These are phyloP conservation scores for Blastobotrys apis DNA, from an alignment of 1,139 yeast genomes.

Conservation along the genomic window DNA sequence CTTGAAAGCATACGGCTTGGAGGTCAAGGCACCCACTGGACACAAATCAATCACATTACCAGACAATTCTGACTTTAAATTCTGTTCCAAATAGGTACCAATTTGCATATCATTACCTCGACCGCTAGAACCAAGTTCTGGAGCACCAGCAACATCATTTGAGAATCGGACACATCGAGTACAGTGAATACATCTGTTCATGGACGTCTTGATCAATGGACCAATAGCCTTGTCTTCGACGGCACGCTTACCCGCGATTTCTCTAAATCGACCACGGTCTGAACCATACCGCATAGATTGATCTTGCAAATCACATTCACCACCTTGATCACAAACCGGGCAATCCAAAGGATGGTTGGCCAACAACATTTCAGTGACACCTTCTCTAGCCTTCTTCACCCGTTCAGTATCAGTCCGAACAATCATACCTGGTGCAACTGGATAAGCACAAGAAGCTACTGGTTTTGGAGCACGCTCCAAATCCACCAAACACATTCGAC, in stretches of 20 bases:
- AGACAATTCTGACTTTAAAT: conserved; percentile 78
- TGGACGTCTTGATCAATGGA: conserved; percentile 82
- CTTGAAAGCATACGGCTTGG: conserved; percentile 85
- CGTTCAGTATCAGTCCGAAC: conserved; percentile 77
- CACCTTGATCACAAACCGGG: conserved; percentile 93
- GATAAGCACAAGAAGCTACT: conserved; percentile 89
- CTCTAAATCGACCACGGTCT: conserved; percentile 82
- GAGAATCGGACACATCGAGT: conserved; percentile 88
- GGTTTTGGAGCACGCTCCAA: conserved; percentile 88
- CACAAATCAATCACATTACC: conserved; percentile 87
- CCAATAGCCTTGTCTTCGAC: conserved; percentile 89
- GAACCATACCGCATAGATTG: conserved; percentile 80
- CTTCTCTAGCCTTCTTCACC: conserved; percentile 81
- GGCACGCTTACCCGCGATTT: conserved; percentile 81
- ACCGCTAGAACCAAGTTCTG: conserved; percentile 84
- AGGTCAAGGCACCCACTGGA: conserved; percentile 90
- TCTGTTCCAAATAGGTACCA: conserved; percentile 83
- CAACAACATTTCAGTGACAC: conserved; percentile 83
- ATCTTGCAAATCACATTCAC: conserved; percentile 90
- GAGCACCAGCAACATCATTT: conserved; percentile 91
- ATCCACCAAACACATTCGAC: conserved; percentile 91
- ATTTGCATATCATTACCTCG: conserved; percentile 92
- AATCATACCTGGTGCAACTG: conserved; percentile 86
- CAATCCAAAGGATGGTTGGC: conserved; percentile 92
- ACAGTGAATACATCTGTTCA: conserved; percentile 93